A percentile compares a stretch with the other conserved stretches of the same genome.
phyloP scores from a whole-genome alignment of 1,284 basidiomycete genomes.

The Tremellales sp. region DNA sequence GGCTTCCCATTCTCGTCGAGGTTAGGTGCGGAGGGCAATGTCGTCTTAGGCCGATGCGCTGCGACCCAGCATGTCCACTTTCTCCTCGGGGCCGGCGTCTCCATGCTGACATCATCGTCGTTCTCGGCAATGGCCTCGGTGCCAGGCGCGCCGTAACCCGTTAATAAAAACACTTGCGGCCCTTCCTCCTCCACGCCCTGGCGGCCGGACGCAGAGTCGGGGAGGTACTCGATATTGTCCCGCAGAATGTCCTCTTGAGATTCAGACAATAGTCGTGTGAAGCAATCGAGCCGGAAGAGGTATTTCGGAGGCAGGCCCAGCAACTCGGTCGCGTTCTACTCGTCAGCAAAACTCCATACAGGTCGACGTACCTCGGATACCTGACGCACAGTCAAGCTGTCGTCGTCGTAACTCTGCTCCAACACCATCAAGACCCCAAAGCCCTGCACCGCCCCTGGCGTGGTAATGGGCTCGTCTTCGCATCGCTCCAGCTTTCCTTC shows the following conservation, averaged over 20 bases:
- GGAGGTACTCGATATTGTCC: conserved; percentile 70
- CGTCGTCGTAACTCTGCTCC: conserved; percentile 61
- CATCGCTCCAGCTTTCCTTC: conserved; percentile 67
- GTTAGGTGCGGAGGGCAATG: conserved; percentile 26
- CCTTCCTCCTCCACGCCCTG: conserved; percentile 50
- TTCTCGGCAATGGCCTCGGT: conserved; percentile 43
- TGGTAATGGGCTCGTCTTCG: conserved; percentile 84
- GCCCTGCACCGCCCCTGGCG: conserved; percentile 78
- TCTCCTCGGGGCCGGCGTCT: conserved; percentile 40
- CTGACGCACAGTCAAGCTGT: conserved; percentile 65
- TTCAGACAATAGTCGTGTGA: conserved; percentile 68
- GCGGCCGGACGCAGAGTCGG: conserved; percentile 48
- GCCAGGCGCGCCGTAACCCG: conserved; percentile 66
- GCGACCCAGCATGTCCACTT: conserved; percentile 86
- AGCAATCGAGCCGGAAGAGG: conserved; percentile 72
- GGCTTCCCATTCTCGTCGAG: conserved; percentile 26
- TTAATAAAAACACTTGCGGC: conserved; percentile 68
- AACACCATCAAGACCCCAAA: conserved; percentile 79
- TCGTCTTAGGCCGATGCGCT: conserved; percentile 61
- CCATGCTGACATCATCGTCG: conserved; percentile 34
- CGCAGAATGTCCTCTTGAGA: conserved; percentile 68
- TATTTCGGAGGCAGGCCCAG: conserved; percentile 72
- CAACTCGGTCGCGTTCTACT: conserved; percentile 61
- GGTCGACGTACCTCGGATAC: conserved; percentile 66
- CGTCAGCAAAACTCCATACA: conserved; percentile 9